Percentiles rank a stretch among this genome's conserved stretches.
These are phyloP conservation scores for Thalassiosira oceanica DNA, from an alignment of 352 stramenopile genomes.

Conservation along the genomic window DNA sequence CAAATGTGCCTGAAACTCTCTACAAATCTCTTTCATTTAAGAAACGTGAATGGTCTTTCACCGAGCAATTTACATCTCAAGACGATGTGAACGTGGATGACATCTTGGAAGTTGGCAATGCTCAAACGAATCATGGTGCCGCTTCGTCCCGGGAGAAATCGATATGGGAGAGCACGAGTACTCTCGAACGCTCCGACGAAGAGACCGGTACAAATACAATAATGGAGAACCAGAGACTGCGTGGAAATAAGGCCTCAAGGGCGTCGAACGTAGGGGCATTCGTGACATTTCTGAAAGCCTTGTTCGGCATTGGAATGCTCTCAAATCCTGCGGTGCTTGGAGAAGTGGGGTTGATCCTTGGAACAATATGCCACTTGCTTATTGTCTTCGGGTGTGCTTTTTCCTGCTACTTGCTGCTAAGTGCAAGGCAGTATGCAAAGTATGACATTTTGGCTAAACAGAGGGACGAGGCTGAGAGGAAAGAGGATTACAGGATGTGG, in stretches of 20 bases:
- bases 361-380: conserved; percentile 50
- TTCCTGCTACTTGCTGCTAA: conserved; percentile 51
- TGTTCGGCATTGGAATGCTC: conserved; percentile 55
- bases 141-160: no score
- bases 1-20: no score
- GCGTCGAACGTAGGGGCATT: conserved; percentile 47
- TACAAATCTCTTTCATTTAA: no score
- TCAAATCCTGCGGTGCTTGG: conserved; percentile 45
- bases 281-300: conserved; percentile 52
- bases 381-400: conserved; percentile 50
- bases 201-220: conserved; percentile 44
- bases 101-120: no score
- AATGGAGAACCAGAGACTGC: conserved; percentile 24
- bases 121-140: no score
- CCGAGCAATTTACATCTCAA: no score
- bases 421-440: conserved; percentile 41
- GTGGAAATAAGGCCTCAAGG: conserved; percentile 26
- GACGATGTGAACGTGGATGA: no score
- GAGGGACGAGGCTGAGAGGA: conserved; percentile 5
- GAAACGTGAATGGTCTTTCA: no score
- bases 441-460: conserved; percentile 21
- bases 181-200: no score
- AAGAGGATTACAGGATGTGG: conserved; percentile 23
- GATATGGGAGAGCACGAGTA: no score
- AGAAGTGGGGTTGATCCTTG: conserved; percentile 46